Evolutionary conservation across 805 yeast species (phyloP).

Genomic region (Yarrowia alimentaria): DNA sequence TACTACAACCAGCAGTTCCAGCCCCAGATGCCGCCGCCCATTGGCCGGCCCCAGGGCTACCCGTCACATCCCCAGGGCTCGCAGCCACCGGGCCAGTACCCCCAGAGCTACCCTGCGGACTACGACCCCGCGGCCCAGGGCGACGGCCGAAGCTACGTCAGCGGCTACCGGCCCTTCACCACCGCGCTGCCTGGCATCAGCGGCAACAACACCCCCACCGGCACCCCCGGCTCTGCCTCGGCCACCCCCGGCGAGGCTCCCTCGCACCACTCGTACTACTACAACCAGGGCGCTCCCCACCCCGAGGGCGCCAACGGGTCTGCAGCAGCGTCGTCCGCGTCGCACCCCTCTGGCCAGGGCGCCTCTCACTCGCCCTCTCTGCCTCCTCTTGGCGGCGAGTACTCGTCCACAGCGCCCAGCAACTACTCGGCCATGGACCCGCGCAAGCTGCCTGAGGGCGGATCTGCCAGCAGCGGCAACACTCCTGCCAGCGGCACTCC

Average conservation of each 20-base stretch:
- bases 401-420: slow-evolving; percentile 11
- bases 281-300: slow-evolving; percentile 29
- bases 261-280: slow-evolving; percentile 26
- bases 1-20: slow-evolving; percentile 29
- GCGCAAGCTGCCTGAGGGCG: slow-evolving; percentile 26
- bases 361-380: slow-evolving; percentile 24
- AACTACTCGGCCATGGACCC: slow-evolving; percentile 28
- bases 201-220: slow-evolving; percentile 29
- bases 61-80: slow-evolving; percentile 29
- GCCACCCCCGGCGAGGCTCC: slow-evolving; percentile 24
- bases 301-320: slow-evolving; percentile 24
- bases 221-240: slow-evolving; percentile 11
- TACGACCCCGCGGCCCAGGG: slow-evolving; percentile 22
- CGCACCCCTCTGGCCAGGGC: slow-evolving; percentile 6
- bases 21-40: slow-evolving; percentile 28
- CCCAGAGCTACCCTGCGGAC: slow-evolving; percentile 25
- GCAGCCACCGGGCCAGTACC: slow-evolving; percentile 24
- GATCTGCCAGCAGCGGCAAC: not conserved
- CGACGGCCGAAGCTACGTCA: slow-evolving; percentile 21
- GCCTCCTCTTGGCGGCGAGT: slow-evolving; percentile 25
- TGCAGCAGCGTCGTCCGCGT: slow-evolving; percentile 21
- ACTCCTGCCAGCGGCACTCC: slow-evolving; percentile 20
- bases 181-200: slow-evolving; percentile 29
- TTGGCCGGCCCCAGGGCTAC: slow-evolving; percentile 26
- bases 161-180: slow-evolving; percentile 24